A percentile compares a stretch with the other conserved stretches of the same genome.
phyloP scores from a whole-genome alignment of 192 early-diverging fungal genomes.

The Chytriomyces sp. region DNA sequence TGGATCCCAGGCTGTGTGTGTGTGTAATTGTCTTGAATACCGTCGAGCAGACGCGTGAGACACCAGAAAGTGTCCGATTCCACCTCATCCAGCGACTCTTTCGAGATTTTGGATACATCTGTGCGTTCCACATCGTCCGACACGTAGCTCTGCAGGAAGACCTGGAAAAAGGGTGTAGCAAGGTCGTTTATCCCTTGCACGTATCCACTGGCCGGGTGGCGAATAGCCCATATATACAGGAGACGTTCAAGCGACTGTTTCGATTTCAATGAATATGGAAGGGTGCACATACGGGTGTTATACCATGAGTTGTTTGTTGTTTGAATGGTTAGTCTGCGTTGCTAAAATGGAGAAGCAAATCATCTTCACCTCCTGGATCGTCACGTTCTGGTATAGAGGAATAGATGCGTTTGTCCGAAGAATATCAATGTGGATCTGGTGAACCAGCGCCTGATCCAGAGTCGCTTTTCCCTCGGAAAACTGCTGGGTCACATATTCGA shows the following conservation, averaged over 20 bases:
- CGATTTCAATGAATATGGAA: neutral
- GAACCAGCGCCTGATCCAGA: conserved; percentile 85
- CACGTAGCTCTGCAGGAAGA: conserved; percentile 78
- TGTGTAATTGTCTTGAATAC: conserved; percentile 99
- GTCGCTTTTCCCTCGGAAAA: conserved; percentile 70
- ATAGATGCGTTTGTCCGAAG: conserved; percentile 87
- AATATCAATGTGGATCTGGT: conserved; percentile 97
- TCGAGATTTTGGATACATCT: conserved; percentile 40
- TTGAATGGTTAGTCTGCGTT: too few relatives aligned
- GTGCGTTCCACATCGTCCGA: conserved; percentile 51
- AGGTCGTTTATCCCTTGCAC: conserved; percentile 99
- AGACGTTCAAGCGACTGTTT: conserved; percentile 83
- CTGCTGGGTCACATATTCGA: conserved; percentile 80
- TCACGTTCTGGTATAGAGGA: conserved; percentile 76
- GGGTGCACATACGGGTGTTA: too few relatives aligned
- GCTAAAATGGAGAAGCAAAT: neutral
- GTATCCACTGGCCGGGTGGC: conserved; percentile 98
- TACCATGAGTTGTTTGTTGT: too few relatives aligned
- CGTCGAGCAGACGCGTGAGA: conserved; percentile 91
- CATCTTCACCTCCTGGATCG: conserved; percentile 72
- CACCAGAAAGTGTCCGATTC: conserved; percentile 99
- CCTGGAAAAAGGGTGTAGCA: conserved; percentile 93
- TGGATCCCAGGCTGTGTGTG: conserved; percentile 96
- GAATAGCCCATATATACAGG: conserved; percentile 95
- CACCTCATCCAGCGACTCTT: conserved; percentile 65